These are phyloP conservation scores for Globisporangium acanthophoron DNA, from an alignment of 352 stramenopile species.

Conservation along the genomic window DNA sequence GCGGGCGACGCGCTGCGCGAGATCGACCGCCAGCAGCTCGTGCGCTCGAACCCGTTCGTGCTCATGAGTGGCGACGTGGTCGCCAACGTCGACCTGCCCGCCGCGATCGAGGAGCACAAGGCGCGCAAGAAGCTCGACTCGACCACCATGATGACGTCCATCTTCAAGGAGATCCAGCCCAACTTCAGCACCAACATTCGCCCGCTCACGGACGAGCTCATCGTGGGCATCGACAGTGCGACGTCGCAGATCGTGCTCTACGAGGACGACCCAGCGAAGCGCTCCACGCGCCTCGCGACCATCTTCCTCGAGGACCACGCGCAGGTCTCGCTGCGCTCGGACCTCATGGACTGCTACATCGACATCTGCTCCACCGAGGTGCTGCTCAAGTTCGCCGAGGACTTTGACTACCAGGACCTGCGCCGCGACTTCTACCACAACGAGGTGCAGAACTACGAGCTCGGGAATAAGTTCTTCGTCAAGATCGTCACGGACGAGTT, in stretches of 20 bases:
- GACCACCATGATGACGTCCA: constrained; percentile 94
- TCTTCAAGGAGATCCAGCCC: constrained; percentile 89
- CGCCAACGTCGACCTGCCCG: constrained; percentile 92
- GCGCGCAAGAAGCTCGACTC: constrained; percentile 86
- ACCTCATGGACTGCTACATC: constrained; percentile 97
- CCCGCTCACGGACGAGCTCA: constrained; percentile 71
- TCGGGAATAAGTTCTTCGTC: constrained; percentile 96
- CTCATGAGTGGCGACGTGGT: constrained; percentile 96
- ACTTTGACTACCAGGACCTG: constrained; percentile 98
- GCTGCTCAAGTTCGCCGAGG: constrained; percentile 95
- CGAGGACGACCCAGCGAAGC: constrained; percentile 54
- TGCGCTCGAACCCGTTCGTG: constrained; percentile 97
- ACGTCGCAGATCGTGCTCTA: constrained; percentile 86
- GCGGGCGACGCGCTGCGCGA: constrained; percentile 94
- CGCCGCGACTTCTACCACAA: constrained; percentile 95
- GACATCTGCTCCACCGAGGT: constrained; percentile 98
- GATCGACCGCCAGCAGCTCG: constrained; percentile 91
- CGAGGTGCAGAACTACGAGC: constrained; percentile 96
- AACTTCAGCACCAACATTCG: constrained; percentile 54
- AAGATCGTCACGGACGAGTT: constrained; percentile 92
- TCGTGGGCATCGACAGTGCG: constrained; percentile 68
- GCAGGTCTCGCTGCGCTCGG: constrained; percentile 86
- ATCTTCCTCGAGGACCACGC: constrained; percentile 82
- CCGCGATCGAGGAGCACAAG: constrained; percentile 68
- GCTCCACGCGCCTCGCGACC: constrained; percentile 47